phyloP scores from a whole-genome alignment of 2,329 filamentous ascomycete species.

The Graphiopsis chlorocephala region DNA sequence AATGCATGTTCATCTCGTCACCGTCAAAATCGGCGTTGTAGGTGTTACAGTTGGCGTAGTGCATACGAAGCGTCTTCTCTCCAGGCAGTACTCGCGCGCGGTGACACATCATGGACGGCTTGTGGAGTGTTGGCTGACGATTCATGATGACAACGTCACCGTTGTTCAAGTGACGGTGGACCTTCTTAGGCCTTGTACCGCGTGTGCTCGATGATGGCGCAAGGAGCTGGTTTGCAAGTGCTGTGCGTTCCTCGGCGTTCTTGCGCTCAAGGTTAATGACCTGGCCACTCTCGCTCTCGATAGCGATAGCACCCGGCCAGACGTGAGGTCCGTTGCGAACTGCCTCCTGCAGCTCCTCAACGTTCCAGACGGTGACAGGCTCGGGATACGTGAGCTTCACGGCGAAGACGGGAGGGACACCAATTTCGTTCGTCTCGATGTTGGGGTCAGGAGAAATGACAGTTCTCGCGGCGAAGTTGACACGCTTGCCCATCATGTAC shows the following conservation, averaged over 20 bases:
- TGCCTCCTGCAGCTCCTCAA: constrained; percentile 90
- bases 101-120: constrained; percentile 98
- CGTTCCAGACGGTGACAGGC: constrained; percentile 95
- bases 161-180: constrained; percentile 91
- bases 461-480: constrained; percentile 95
- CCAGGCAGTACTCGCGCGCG: constrained; percentile 86
- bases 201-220: constrained; percentile 75
- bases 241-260: constrained; percentile 80
- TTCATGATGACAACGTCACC: constrained; percentile 99
- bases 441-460: constrained; percentile 98
- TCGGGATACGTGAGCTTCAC: constrained; percentile 95
- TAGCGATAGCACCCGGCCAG: constrained; percentile 90
- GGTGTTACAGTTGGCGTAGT: constrained; percentile 98
- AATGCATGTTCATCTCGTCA: constrained; percentile 99
- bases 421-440: constrained; percentile 98
- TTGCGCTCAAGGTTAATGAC: constrained; percentile 85
- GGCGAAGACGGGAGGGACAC: constrained; percentile 96
- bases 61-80: constrained; percentile 98
- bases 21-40: constrained; percentile 99
- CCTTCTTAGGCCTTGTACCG: constrained; percentile 86
- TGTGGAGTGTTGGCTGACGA: constrained; percentile 94
- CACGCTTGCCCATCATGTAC: constrained; percentile 99
- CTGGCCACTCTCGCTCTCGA: constrained; percentile 93
- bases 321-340: constrained; percentile 92
- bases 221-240: constrained; percentile 87